Evolutionary conservation across 192 early-diverging fungal genomes (phyloP).

Genomic region (Linnemannia exigua): DNA sequence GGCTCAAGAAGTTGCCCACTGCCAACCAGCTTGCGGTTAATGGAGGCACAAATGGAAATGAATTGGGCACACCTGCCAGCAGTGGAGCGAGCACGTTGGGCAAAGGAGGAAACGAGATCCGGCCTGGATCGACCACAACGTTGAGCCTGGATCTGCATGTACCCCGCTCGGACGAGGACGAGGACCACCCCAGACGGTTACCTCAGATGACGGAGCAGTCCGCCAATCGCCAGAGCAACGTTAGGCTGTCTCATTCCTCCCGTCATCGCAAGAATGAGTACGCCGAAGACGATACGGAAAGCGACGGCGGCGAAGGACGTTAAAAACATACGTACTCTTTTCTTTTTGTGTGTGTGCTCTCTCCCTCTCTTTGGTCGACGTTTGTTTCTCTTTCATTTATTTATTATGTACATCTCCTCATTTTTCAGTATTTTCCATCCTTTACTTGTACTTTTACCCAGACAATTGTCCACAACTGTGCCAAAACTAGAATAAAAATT

Average conservation of each 20-base stretch:
- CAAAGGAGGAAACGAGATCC: not conserved
- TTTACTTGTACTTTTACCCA: constrained; percentile 18
- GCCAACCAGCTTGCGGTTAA: not conserved
- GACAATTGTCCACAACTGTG: not conserved
- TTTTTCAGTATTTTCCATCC: not conserved
- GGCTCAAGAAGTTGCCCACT: not conserved
- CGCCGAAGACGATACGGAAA: constrained; percentile 23
- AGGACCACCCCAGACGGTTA: constrained; percentile 37
- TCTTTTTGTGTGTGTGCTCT: constrained; percentile 7
- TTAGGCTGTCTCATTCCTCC: not conserved
- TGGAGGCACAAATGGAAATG: not conserved
- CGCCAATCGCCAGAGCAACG: not conserved
- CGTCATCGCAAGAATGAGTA: constrained; percentile 13
- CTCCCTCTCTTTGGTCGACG: not conserved
- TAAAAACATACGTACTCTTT: not conserved
- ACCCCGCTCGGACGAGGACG: constrained; percentile 30
- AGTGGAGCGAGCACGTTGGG: constrained; percentile 15
- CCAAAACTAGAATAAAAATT: constrained; percentile 5
- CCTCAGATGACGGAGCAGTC: constrained; percentile 38
- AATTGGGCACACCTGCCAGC: constrained; percentile 1
- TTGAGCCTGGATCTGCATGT: constrained; percentile 48
- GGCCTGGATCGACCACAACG: constrained; percentile 21
- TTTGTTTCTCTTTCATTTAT: not conserved
- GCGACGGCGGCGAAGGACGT: not conserved
- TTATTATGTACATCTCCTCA: not conserved